Conservation (phyloP, 805 yeast genomes). For the Nakazawaea ambrosiae region DNA sequence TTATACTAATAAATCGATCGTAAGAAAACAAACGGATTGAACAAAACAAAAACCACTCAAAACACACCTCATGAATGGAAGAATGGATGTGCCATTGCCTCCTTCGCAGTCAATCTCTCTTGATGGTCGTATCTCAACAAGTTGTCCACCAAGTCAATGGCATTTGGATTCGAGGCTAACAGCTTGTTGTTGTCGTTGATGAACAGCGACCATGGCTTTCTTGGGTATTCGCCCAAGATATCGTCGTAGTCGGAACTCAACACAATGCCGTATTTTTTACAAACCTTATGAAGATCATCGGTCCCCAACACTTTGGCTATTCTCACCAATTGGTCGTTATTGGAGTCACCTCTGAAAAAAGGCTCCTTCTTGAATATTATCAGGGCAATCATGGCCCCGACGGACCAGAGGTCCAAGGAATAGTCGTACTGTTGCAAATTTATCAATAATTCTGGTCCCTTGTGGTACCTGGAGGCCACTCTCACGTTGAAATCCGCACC, state of each 20-base stretch:
- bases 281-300: slow-evolving; percentile 59
- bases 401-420: slow-evolving; percentile 85
- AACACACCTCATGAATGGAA: too few relatives aligned
- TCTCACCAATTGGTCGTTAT: slow-evolving; percentile 86
- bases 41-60: too few relatives aligned
- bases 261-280: slow-evolving; percentile 59
- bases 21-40: too few relatives aligned
- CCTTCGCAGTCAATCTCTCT: slow-evolving; percentile 80
- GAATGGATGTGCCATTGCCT: slow-evolving; percentile 75
- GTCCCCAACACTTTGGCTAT: slow-evolving; percentile 87
- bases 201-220: slow-evolving; percentile 63
- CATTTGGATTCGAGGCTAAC: slow-evolving; percentile 44
- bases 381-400: slow-evolving; percentile 87
- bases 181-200: slow-evolving; percentile 46
- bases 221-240: slow-evolving; percentile 54
- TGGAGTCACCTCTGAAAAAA: slow-evolving; percentile 85
- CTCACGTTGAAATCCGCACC: slow-evolving; percentile 87
- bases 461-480: slow-evolving; percentile 86
- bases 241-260: slow-evolving; percentile 77
- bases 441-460: slow-evolving; percentile 86
- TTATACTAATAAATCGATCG: too few relatives aligned
- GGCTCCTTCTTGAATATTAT: slow-evolving; percentile 88
- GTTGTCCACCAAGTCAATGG: slow-evolving; percentile 65
- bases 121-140: slow-evolving; percentile 80
- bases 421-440: slow-evolving; percentile 82